These are phyloP conservation scores for Ustilago hordei DNA, from an alignment of 1,284 basidiomycete species.

Conservation along the genomic window DNA sequence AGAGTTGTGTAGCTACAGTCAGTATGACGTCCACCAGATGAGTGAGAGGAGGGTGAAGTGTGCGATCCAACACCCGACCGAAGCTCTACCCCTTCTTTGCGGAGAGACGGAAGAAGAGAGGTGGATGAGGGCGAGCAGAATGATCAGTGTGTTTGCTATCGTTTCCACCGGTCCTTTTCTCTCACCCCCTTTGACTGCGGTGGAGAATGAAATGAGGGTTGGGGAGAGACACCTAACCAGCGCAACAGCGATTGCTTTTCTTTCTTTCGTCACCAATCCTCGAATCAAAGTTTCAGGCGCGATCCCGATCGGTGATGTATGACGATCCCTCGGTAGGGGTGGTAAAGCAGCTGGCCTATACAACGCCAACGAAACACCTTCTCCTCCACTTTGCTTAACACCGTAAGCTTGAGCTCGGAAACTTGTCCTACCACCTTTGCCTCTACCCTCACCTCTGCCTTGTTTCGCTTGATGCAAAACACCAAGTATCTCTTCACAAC, in stretches of 20 bases:
- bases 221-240: constrained; percentile 22
- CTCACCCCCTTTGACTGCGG: not conserved
- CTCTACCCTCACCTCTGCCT: not conserved
- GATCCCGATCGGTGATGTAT: not conserved
- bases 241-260: constrained; percentile 3
- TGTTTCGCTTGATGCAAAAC: constrained; percentile 9
- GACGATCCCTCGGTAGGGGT: not conserved
- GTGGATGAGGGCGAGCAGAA: constrained; percentile 25
- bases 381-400: not conserved
- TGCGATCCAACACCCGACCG: not conserved
- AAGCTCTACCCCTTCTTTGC: not conserved
- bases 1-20: too few relatives aligned
- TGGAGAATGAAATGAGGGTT: not conserved
- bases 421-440: not conserved
- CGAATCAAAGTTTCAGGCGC: not conserved
- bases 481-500: constrained; percentile 77
- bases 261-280: not conserved
- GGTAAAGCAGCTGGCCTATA: constrained; percentile 26
- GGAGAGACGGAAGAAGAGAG: not conserved
- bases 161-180: not conserved
- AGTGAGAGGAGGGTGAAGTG: not conserved
- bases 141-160: not conserved
- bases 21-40: not conserved
- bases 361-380: constrained; percentile 23
- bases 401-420: too few relatives aligned